Evolutionary conservation across 1,284 basidiomycete genomes (phyloP), one percentile per base, ranked within the genome.

Genomic region (Peniophora sp.): DNA sequence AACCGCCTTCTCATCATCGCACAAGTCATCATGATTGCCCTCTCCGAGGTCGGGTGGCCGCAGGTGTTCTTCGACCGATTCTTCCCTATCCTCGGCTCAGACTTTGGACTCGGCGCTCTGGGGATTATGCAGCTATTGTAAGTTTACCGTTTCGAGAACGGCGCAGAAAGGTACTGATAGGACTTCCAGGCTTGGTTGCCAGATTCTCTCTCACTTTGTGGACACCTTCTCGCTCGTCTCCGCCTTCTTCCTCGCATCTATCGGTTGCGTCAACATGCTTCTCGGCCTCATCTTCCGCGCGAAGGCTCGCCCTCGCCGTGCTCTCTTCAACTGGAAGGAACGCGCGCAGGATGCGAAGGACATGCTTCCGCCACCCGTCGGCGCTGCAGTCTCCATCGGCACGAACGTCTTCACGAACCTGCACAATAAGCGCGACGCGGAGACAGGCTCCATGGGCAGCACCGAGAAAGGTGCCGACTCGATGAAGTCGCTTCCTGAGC

Each of bases 81-180:
- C 72, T 85, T 95, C 66, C 92, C 92, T n/a, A 80, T 94, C 44
- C 79, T 95, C n/a, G 91, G 92, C 9, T 74, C 72, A 14, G 74
- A 79, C 45, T 91, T 92, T 65, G 89, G 92, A 42, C 70, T 93
- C 18, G 90, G 90, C 34, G 76, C 88, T 23, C 75, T 93, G 3
- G 92, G 92, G 18, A 77, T 88, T 52, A 84, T 93, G 62, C 85
- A 95, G 66, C 81, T 81, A 68, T 71, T 92, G 83, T 88, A 59
- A 62, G 81, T 48, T 18, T 32, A 43, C 39, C 47, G 37, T 50
- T 24, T 32, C 56, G 24, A 49, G 22, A 35, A 14, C 9, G 9
- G 24, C n/a, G 34, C 35, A 20, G 43, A 34, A n/a, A 32, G 47
- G 51, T 48, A 24, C 48, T 27, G 41, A 47, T 37, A 35, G 44